Conservation (phyloP, 139 green algal genomes). For the Chlorella sp. region DNA sequence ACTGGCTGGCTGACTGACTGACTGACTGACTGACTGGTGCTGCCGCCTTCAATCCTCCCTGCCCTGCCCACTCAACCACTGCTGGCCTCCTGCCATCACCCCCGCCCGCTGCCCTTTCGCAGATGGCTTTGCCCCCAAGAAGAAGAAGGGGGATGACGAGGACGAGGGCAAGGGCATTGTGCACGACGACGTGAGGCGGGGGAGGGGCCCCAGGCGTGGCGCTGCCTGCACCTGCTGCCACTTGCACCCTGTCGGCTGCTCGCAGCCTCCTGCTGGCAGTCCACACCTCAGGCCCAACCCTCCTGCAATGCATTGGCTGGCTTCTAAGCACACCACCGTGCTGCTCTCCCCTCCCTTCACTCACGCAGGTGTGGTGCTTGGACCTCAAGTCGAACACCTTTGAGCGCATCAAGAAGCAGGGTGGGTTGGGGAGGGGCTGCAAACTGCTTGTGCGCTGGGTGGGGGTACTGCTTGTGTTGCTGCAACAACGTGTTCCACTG, state of each 20-base stretch:
- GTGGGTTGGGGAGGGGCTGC: not conserved
- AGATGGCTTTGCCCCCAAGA: conserved; percentile 20
- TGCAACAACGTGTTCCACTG: not conserved
- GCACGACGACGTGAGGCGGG: conserved; percentile 71
- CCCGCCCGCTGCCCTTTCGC: not conserved
- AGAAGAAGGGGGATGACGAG: conserved; percentile 66
- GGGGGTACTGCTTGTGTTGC: not conserved
- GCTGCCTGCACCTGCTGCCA: too few relatives aligned
- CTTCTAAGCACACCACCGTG: not conserved
- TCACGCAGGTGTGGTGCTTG: conserved; percentile 76
- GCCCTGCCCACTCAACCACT: too few relatives aligned
- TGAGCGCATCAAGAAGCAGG: conserved; percentile 87
- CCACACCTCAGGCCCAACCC: too few relatives aligned
- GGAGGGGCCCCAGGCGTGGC: too few relatives aligned
- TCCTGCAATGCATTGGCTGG: not conserved
- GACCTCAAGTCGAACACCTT: conserved; percentile 71
- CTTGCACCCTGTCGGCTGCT: too few relatives aligned
- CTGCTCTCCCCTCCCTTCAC: not conserved
- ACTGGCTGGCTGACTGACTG: not conserved
- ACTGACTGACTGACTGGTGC: not conserved
- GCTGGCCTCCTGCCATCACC: too few relatives aligned
- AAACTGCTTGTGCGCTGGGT: too few relatives aligned
- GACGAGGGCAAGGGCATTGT: conserved; percentile 80
- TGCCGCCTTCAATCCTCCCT: not conserved
- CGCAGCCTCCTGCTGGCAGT: too few relatives aligned